Conservation (phyloP, 2,329 filamentous ascomycete genomes). For the Colletotrichum phormii region DNA sequence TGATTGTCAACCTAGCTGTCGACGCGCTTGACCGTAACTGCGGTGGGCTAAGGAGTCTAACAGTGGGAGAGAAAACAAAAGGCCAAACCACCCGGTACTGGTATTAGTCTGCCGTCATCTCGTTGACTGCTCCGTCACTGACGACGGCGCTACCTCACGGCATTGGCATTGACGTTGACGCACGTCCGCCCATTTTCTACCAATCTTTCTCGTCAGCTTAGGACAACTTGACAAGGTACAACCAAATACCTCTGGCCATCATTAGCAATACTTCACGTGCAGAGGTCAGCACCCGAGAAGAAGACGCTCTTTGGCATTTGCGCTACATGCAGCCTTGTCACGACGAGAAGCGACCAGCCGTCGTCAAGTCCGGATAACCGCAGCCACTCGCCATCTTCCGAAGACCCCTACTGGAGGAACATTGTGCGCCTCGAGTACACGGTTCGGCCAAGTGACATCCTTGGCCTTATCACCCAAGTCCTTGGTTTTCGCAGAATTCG, state of each 20-base stretch:
- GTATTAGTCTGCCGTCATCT: not conserved
- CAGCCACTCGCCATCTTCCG: conserved; percentile 23
- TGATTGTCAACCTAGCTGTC: not conserved
- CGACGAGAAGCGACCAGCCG: conserved; percentile 22
- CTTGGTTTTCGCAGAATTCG: conserved; percentile 22
- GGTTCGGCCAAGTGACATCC: conserved; percentile 4
- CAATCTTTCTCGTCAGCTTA: conserved; percentile 3
- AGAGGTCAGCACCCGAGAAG: not conserved
- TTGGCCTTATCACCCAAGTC: conserved; percentile 33
- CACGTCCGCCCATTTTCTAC: conserved; percentile 10
- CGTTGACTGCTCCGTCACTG: not conserved
- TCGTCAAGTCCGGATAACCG: conserved; percentile 26
- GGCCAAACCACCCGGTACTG: not conserved
- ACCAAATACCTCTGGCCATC: not conserved
- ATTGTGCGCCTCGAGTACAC: conserved; percentile 5
- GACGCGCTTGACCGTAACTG: not conserved
- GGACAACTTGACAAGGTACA: not conserved
- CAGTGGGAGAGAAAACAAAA: not conserved
- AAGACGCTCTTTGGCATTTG: conserved; percentile 6
- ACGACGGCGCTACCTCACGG: conserved; percentile 19
- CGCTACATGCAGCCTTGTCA: conserved; percentile 26
- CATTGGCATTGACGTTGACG: conserved; percentile 31
- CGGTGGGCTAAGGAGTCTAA: not conserved
- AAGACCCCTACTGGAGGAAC: conserved; percentile 31
- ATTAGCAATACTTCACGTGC: not conserved